phyloP scores from a whole-genome alignment of 1,139 yeast genomes.

The Yamadazyma membranifaciens region DNA sequence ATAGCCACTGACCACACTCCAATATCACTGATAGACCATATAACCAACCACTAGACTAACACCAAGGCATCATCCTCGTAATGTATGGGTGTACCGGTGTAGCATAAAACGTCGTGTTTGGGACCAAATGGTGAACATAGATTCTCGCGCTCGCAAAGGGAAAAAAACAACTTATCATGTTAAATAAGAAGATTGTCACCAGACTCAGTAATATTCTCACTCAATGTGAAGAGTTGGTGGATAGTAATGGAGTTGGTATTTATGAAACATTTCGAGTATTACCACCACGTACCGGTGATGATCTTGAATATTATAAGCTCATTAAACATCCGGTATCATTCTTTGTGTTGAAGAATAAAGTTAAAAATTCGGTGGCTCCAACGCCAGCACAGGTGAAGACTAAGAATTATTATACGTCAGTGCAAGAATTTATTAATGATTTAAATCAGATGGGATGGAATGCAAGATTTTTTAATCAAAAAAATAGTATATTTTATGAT shows the following conservation, averaged over 20 bases:
- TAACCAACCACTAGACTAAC: not conserved
- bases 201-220: slow-evolving; percentile 40
- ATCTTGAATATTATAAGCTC: slow-evolving; percentile 40
- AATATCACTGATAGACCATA: too few relatives aligned
- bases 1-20: too few relatives aligned
- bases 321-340: slow-evolving; percentile 44
- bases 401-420: slow-evolving; percentile 41
- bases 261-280: slow-evolving; percentile 50
- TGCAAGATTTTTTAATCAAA: slow-evolving; percentile 79
- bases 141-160: slow-evolving; percentile 6
- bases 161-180: slow-evolving; percentile 11
- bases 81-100: not conserved
- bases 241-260: slow-evolving; percentile 41
- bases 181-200: slow-evolving; percentile 39
- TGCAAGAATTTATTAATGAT: slow-evolving; percentile 72
- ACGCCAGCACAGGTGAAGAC: too few relatives aligned
- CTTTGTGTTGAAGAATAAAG: slow-evolving; percentile 38
- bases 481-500: slow-evolving; percentile 61
- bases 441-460: slow-evolving; percentile 86
- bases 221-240: slow-evolving; percentile 43
- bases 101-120: too few relatives aligned
- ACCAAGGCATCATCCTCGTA: not conserved
- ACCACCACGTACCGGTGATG: slow-evolving; percentile 49
- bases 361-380: slow-evolving; percentile 36
- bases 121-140: not conserved